phyloP scores from a whole-genome alignment of 805 yeast species.

The Candida morakotiae region DNA sequence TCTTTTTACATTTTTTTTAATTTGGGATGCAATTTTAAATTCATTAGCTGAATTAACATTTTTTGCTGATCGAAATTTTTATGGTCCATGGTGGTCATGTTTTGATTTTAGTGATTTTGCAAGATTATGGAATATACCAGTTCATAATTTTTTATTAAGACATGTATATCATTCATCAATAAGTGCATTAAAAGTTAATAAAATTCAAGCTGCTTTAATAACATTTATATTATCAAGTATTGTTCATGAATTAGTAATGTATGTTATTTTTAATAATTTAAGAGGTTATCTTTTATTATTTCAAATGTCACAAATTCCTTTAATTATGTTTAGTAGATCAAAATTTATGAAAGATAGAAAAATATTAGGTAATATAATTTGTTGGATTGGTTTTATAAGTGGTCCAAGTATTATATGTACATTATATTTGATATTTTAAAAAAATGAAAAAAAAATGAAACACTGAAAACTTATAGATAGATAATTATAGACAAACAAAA shows the following conservation, averaged over 20 bases:
- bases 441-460: no score
- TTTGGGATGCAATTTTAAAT: slow-evolving; percentile 93
- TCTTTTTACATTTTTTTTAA: slow-evolving; percentile 75
- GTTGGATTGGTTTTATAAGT: slow-evolving; percentile 87
- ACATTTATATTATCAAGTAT: slow-evolving; percentile 78
- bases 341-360: slow-evolving; percentile 51
- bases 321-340: slow-evolving; percentile 61
- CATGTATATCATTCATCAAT: slow-evolving; percentile 94
- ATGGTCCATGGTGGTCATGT: slow-evolving; percentile 98
- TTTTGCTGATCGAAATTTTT: slow-evolving; percentile 89
- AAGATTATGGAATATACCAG: slow-evolving; percentile 92
- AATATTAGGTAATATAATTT: slow-evolving; percentile 71
- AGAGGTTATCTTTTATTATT: slow-evolving; percentile 76
- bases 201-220: slow-evolving; percentile 63
- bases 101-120: slow-evolving; percentile 91
- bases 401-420: slow-evolving; percentile 91
- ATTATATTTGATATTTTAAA: slow-evolving; percentile 69
- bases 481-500: no score
- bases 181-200: slow-evolving; percentile 65
- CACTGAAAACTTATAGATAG: no score
- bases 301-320: slow-evolving; percentile 87
- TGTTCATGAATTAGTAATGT: slow-evolving; percentile 92
- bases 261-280: slow-evolving; percentile 69
- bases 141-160: slow-evolving; percentile 80
- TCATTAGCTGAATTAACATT: slow-evolving; percentile 83